Conservation (phyloP, 1,139 yeast genomes). For the Geotrichum klebahnii region DNA sequence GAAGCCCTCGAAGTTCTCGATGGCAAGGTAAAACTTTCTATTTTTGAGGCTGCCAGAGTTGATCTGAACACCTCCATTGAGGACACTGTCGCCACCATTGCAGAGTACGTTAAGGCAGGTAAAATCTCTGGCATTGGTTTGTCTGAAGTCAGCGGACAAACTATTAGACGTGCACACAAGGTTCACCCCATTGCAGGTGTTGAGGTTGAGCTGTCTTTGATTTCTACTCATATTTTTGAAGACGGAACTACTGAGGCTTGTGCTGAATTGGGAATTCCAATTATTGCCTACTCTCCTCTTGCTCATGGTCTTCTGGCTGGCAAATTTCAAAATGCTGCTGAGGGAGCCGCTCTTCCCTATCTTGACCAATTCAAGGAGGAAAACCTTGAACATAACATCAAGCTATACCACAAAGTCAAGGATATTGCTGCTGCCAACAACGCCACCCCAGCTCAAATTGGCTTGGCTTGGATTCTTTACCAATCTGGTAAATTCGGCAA, state of each 20-base stretch:
- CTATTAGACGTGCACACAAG: constrained; percentile 54
- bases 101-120: constrained; percentile 34
- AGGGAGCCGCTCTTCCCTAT: constrained; percentile 52
- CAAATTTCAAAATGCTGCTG: constrained; percentile 48
- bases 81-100: constrained; percentile 34
- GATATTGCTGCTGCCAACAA: constrained; percentile 45
- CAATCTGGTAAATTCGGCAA: constrained; percentile 45
- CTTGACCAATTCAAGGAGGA: constrained; percentile 61
- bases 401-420: constrained; percentile 47
- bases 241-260: constrained; percentile 59
- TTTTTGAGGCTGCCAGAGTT: constrained; percentile 68
- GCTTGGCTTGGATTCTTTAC: constrained; percentile 64
- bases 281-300: constrained; percentile 77
- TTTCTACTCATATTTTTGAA: constrained; percentile 53
- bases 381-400: constrained; percentile 50
- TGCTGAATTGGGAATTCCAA: constrained; percentile 57
- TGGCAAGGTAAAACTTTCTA: constrained; percentile 39
- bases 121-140: constrained; percentile 58
- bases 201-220: constrained; percentile 71
- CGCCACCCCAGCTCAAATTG: constrained; percentile 61
- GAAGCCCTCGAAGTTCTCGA: constrained; percentile 48
- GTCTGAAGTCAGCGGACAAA: constrained; percentile 62
- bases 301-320: constrained; percentile 79
- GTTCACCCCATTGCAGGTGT: constrained; percentile 57
- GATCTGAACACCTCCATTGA: constrained; percentile 46